A percentile compares a stretch with the other conserved stretches of the same genome.
These are phyloP conservation scores for Plasmodium billcollinsi DNA, from an alignment of 169 alveolate genomes.

Conservation along the genomic window DNA sequence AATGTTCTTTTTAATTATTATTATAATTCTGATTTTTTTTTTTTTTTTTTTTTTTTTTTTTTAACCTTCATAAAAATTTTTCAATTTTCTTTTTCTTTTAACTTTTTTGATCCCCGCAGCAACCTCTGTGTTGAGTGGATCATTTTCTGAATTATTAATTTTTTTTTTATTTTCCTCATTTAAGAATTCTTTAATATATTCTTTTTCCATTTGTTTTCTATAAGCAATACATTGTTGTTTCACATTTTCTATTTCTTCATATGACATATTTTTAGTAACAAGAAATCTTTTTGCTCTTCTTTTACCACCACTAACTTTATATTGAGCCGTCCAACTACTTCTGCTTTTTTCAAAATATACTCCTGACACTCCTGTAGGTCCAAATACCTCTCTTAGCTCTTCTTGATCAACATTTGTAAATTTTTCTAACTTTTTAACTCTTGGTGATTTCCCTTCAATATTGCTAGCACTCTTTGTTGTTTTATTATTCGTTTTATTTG, in stretches of 20 bases:
- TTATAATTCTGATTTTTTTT: no score
- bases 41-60: neutral
- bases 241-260: constrained; percentile 72
- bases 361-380: constrained; percentile 75
- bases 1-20: no score
- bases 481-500: constrained; percentile 6
- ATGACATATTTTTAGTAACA: constrained; percentile 70
- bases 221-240: constrained; percentile 73
- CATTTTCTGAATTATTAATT: neutral
- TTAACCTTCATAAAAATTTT: constrained; percentile 49
- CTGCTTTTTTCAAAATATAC: constrained; percentile 76
- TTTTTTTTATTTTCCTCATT: constrained; percentile 44
- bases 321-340: constrained; percentile 78
- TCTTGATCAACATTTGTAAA: constrained; percentile 72
- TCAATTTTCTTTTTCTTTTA: constrained; percentile 41
- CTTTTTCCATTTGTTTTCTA: constrained; percentile 74
- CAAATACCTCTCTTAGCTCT: constrained; percentile 63
- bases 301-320: constrained; percentile 73
- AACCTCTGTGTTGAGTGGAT: no score
- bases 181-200: constrained; percentile 46
- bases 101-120: constrained; percentile 6
- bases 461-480: neutral
- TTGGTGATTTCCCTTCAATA: constrained; percentile 53
- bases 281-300: constrained; percentile 75
- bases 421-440: constrained; percentile 60